Evolutionary conservation across 2,329 filamentous ascomycete species (phyloP).

Genomic region (Ceratocystis diversiconidia): DNA sequence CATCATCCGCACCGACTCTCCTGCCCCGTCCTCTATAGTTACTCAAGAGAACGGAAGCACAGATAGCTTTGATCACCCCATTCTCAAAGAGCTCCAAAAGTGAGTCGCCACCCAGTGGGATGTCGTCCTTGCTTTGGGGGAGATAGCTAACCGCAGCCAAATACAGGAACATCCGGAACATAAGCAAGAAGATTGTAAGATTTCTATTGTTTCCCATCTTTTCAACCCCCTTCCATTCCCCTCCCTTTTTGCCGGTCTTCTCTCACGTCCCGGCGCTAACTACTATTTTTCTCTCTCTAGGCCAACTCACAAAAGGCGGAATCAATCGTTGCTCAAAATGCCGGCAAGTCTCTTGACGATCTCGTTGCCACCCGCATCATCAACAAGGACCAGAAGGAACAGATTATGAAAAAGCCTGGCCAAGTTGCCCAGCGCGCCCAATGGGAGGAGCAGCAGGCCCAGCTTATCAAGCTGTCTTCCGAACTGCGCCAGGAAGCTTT

Average conservation of each 20-base stretch:
- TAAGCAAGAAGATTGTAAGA: slow-evolving; percentile 85
- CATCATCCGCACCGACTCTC: slow-evolving; percentile 43
- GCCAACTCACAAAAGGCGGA: slow-evolving; percentile 60
- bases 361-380: slow-evolving; percentile 58
- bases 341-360: slow-evolving; percentile 57
- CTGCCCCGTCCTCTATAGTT: slow-evolving; percentile 37
- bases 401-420: slow-evolving; percentile 61
- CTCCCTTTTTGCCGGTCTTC: not conserved
- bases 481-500: slow-evolving; percentile 51
- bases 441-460: slow-evolving; percentile 57
- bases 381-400: slow-evolving; percentile 66
- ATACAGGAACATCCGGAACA: slow-evolving; percentile 69
- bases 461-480: slow-evolving; percentile 61
- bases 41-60: slow-evolving; percentile 40
- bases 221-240: not conserved
- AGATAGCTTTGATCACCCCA: slow-evolving; percentile 54
- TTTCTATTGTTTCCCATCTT: slow-evolving; percentile 21
- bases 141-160: slow-evolving; percentile 18
- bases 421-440: slow-evolving; percentile 55
- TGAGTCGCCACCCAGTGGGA: slow-evolving; percentile 31
- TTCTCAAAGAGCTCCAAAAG: slow-evolving; percentile 85
- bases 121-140: not conserved
- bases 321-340: slow-evolving; percentile 51
- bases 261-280: not conserved
- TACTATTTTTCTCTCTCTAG: slow-evolving; percentile 27